Evolutionary conservation across 345 rosid genomes (phyloP).

Genomic region (Eutrema yunnanense): DNA sequence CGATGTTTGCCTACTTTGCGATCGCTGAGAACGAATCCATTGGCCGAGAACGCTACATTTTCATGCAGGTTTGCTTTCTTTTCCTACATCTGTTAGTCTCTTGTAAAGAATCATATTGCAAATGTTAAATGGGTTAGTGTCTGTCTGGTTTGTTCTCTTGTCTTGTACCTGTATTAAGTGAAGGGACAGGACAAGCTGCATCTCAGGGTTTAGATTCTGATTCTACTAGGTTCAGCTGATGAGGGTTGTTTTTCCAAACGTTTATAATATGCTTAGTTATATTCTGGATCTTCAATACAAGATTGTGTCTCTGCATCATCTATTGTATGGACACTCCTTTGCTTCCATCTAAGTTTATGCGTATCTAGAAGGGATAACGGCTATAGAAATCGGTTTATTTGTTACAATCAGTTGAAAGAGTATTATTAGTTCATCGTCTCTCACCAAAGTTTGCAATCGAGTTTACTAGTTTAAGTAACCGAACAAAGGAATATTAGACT

Average conservation of each 20-base stretch:
- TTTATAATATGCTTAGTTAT: background rate
- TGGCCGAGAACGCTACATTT: slow-evolving; percentile 87
- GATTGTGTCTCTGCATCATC: background rate
- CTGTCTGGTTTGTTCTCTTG: background rate
- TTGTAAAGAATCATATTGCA: background rate
- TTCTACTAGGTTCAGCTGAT: background rate
- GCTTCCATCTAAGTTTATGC: no score
- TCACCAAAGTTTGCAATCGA: no score
- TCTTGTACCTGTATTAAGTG: background rate
- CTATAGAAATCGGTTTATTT: no score
- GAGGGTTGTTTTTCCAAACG: background rate
- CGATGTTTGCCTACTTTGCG: no score
- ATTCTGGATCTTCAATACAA: background rate
- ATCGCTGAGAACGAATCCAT: slow-evolving; percentile 87
- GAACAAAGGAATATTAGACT: no score
- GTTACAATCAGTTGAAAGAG: no score
- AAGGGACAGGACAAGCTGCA: background rate
- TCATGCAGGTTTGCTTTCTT: slow-evolving; percentile 60
- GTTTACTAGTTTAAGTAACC: no score
- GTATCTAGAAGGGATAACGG: no score
- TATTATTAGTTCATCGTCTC: no score
- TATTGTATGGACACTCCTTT: no score
- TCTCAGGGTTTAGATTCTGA: no score
- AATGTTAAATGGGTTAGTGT: background rate
- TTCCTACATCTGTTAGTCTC: background rate